Evolutionary conservation across 2,329 filamentous ascomycete species (phyloP).

Genomic region (Phialemonium atrogriseum): DNA sequence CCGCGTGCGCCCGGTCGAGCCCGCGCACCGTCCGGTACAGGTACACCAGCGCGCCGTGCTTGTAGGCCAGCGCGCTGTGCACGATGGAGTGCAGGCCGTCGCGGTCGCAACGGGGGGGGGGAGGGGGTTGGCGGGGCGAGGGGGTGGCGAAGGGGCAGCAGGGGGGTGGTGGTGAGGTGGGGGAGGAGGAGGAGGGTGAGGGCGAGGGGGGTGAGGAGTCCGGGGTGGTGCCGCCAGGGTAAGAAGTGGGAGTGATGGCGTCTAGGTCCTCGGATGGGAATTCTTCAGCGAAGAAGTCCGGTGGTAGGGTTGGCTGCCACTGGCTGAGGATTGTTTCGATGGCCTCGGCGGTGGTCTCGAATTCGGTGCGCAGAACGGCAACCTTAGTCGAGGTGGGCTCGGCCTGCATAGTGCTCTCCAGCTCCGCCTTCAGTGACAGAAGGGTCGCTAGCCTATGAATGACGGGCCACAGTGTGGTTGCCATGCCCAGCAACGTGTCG

Average conservation of each 20-base stretch:
- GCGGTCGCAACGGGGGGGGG: no score
- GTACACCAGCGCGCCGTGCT: constrained; percentile 49
- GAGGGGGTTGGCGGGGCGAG: no score
- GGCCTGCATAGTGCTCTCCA: constrained; percentile 34
- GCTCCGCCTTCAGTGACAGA: constrained; percentile 40
- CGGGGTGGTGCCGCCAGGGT: no score
- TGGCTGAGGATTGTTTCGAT: constrained; percentile 46
- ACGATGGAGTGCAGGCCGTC: constrained; percentile 43
- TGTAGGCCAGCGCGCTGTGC: constrained; percentile 53
- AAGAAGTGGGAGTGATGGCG: no score
- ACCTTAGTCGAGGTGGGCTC: constrained; percentile 33
- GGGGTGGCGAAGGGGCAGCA: no score
- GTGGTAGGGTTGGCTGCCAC: constrained; percentile 46
- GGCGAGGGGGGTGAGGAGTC: no score
- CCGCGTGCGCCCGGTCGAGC: constrained; percentile 33
- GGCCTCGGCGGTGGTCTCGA: constrained; percentile 41
- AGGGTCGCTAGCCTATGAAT: constrained; percentile 53
- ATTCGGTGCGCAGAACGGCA: constrained; percentile 39
- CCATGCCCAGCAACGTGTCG: constrained; percentile 52
- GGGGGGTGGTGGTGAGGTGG: no score
- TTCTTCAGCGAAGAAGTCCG: constrained; percentile 24
- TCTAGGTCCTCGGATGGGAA: neutral
- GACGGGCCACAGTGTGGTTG: constrained; percentile 54
- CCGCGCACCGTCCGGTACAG: constrained; percentile 47
- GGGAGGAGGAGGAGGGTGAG: no score